Base-by-base conservation (phyloP, 2,329 filamentous ascomycete species). In the Pyricularia sp. region DNA sequence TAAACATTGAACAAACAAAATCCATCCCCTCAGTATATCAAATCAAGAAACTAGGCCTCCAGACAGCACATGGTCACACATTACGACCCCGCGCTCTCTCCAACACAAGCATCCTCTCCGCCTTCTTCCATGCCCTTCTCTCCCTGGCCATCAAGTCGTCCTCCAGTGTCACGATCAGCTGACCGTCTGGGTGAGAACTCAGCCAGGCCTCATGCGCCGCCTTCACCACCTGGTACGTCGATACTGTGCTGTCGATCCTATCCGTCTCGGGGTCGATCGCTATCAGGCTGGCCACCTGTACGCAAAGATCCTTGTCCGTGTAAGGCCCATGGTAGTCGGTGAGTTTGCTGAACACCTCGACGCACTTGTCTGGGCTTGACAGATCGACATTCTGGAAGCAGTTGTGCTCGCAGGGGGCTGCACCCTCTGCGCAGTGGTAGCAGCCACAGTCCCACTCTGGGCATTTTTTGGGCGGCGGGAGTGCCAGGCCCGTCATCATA, bases 401-500 rank as follows among this genome's bases (percentile, higher is more conserved):
- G 28, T 58, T 26, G 65, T 59, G 58, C n/a, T 9, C 0, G 42
- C 66, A 68, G 25, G 23, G n/a, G 2, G 26, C 26, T 17, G 58
- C 58, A 58, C 66, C 59, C 31, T n/a, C 55, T 28, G 69, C 70
- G 36, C 75, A 64, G 65, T 78, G 76, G 30, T 75, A 70, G 69
- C 77, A 78, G 14, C 58, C 58, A 26, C 58, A 61, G 1, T 72
- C 73, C 23, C 74, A 75, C 1, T 67, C 6, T 36, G 63, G 5
- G 70, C 79, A 81, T 20, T 74, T 73, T 28, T 76, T 72, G 3
- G 76, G 71, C 61, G 71, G 70, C 70, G 78, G 70, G 68, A 78
- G 70, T 26, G 64, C 20, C 4, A 65, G 55, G 7, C 77, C 76
- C 10, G 73, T 75, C 81, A 83, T 83, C 81, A 83, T 82, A 66